Evolutionary conservation across 805 yeast species (phyloP).

Genomic region (Yarrowia keelungensis): DNA sequence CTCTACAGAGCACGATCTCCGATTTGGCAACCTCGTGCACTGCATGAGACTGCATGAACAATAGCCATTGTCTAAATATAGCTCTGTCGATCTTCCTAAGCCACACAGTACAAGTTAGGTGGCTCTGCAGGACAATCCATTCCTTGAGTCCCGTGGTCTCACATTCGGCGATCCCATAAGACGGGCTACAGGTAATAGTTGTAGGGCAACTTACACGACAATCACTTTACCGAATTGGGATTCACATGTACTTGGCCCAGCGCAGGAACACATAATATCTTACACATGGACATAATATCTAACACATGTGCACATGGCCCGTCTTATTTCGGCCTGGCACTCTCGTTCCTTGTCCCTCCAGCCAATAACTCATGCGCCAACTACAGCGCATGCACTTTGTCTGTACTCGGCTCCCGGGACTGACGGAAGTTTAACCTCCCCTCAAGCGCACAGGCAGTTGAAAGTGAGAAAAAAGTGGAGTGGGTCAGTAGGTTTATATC

Average conservation of each 20-base stretch:
- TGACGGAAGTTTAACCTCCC: constrained; percentile 6
- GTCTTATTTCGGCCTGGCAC: too few species aligned
- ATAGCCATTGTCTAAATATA: constrained; percentile 36
- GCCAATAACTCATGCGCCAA: background rate
- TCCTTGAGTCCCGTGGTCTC: background rate
- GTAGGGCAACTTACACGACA: too few species aligned
- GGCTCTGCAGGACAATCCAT: constrained; percentile 20
- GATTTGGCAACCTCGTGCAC: background rate
- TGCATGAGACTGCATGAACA: constrained; percentile 12
- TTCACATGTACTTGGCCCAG: background rate
- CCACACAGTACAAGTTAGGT: background rate
- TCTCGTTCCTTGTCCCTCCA: too few species aligned
- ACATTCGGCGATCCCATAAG: too few species aligned
- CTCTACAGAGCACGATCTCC: background rate
- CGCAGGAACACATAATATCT: constrained; percentile 17
- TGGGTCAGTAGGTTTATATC: constrained; percentile 1
- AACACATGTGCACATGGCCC: too few species aligned
- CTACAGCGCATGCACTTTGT: background rate
- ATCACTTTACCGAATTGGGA: too few species aligned
- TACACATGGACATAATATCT: too few species aligned
- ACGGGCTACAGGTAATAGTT: too few species aligned
- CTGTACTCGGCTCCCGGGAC: constrained; percentile 24
- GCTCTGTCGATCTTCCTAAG: constrained; percentile 16
- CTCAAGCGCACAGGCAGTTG: too few species aligned
- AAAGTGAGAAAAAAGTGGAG: too few species aligned